Conservation (phyloP, 1,284 basidiomycete genomes). For the Ganoderma meredithae region DNA sequence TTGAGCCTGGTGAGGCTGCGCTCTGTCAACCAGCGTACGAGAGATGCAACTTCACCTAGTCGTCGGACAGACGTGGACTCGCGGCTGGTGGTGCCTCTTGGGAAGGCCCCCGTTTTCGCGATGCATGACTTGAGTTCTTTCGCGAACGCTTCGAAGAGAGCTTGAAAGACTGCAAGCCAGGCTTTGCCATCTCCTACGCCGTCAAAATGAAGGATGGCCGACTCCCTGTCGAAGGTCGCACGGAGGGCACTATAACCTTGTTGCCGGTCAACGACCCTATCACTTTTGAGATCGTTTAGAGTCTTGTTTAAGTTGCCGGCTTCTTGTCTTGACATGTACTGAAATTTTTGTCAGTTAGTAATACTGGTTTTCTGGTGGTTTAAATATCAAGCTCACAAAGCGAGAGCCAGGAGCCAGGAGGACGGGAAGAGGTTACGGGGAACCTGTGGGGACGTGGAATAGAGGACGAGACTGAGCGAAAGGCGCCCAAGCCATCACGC, state of each 20-base stretch:
- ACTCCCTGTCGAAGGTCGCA: constrained; percentile 64
- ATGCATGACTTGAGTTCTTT: constrained; percentile 63
- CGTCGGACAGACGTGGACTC: constrained; percentile 58
- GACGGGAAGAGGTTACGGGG: background rate
- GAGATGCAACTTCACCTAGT: constrained; percentile 68
- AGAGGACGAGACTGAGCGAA: background rate
- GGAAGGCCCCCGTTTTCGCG: constrained; percentile 52
- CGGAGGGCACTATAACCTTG: constrained; percentile 69
- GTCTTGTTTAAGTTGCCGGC: constrained; percentile 53
- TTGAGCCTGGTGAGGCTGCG: constrained; percentile 61
- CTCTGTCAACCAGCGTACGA: constrained; percentile 77
- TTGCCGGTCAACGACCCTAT: constrained; percentile 77
- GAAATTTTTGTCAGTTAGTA: background rate
- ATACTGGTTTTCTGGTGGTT: no score
- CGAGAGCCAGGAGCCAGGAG: background rate
- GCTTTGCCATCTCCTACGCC: constrained; percentile 52
- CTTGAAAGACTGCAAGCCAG: constrained; percentile 80
- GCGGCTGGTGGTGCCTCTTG: constrained; percentile 42
- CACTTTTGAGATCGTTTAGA: constrained; percentile 62
- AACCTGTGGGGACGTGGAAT: background rate
- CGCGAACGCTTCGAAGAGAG: constrained; percentile 68
- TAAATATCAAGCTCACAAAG: background rate
- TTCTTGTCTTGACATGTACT: constrained; percentile 22
- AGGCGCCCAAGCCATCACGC: background rate
- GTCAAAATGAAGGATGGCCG: constrained; percentile 62